A percentile compares a stretch with the other conserved stretches of the same genome.
phyloP scores from a whole-genome alignment of 2,329 filamentous ascomycete species.

The Setomelanomma holmii region DNA sequence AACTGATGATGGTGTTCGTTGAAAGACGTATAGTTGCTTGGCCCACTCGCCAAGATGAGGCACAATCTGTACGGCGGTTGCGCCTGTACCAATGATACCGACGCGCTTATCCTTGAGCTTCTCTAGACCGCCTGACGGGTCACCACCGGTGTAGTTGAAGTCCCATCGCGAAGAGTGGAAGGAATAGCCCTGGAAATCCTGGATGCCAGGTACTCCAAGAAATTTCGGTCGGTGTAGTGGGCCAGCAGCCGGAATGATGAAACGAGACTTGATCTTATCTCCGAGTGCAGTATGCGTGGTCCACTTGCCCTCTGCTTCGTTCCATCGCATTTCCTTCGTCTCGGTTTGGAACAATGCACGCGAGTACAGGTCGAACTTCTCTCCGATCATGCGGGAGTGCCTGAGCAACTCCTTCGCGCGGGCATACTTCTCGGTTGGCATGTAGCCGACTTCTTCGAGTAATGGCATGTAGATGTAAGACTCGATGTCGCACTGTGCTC shows the following conservation, averaged over 20 bases:
- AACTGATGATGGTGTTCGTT: conserved; percentile 60
- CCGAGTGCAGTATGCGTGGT: conserved; percentile 30
- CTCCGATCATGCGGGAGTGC: conserved; percentile 56
- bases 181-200: conserved; percentile 34
- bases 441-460: conserved; percentile 50
- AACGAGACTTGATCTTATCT: conserved; percentile 41
- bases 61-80: conserved; percentile 43
- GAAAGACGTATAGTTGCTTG: conserved; percentile 62
- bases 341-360: conserved; percentile 58
- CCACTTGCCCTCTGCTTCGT: conserved; percentile 49
- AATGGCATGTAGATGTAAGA: conserved; percentile 41
- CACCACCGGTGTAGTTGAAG: conserved; percentile 33
- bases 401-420: conserved; percentile 55
- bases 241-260: conserved; percentile 20
- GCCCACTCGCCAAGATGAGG: conserved; percentile 55
- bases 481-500: conserved; percentile 37
- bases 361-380: conserved; percentile 52
- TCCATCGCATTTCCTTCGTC: conserved; percentile 55
- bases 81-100: conserved; percentile 43
- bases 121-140: conserved; percentile 30
- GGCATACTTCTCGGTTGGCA: conserved; percentile 61
- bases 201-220: conserved; percentile 29
- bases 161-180: conserved; percentile 38
- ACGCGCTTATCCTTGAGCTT: conserved; percentile 46
- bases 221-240: conserved; percentile 50